phyloP scores from a whole-genome alignment of 345 rosid species.

The Acer negundo region DNA sequence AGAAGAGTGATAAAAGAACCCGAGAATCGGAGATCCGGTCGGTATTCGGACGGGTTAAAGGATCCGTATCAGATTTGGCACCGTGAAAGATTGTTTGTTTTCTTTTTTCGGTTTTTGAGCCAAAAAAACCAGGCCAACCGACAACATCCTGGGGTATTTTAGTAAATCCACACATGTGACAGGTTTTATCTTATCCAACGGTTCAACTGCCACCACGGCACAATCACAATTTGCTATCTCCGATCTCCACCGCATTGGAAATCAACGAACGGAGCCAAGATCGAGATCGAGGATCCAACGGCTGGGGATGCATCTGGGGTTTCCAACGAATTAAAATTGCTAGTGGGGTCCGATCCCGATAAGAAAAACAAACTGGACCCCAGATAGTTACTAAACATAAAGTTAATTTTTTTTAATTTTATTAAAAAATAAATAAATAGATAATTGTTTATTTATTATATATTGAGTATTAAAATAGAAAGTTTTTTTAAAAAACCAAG shows the following conservation, averaged over 20 bases:
- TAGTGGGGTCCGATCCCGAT: slow-evolving; percentile 13
- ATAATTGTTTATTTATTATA: too few relatives aligned
- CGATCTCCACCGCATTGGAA: background rate
- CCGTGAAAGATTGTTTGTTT: too few relatives aligned
- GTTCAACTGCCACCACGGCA: background rate
- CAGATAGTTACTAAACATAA: background rate
- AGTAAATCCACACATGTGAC: background rate
- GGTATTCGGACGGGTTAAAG: background rate
- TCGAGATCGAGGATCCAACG: slow-evolving; percentile 19
- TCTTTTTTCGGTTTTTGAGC: background rate
- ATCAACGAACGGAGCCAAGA: slow-evolving; percentile 7
- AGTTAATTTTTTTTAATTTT: background rate
- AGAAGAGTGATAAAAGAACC: background rate
- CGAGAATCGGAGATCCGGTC: background rate
- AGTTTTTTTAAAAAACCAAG: too few relatives aligned
- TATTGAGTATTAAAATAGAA: too few relatives aligned
- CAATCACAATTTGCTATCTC: background rate
- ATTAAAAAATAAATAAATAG: too few relatives aligned
- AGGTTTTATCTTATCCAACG: background rate
- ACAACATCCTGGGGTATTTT: background rate
- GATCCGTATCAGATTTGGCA: background rate
- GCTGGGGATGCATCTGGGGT: slow-evolving; percentile 23
- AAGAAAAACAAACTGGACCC: background rate
- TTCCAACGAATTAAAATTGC: background rate
- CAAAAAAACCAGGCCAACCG: background rate